phyloP scores from a whole-genome alignment of 228 moss, liverwort and hornwort species.

The Sphagnum fallax region DNA sequence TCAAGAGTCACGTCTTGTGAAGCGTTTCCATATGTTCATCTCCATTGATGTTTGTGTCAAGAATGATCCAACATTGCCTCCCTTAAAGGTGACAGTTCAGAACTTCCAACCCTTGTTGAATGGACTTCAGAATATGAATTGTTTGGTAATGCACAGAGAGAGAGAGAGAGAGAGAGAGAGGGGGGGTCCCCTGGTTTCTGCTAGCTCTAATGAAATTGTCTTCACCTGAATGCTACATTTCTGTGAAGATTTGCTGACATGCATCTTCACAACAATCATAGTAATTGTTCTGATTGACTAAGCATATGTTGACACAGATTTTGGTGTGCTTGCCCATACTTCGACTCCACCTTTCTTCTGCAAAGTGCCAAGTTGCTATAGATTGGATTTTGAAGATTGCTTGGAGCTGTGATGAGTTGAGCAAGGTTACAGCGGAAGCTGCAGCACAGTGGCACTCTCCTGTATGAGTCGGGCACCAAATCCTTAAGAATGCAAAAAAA shows the following conservation, averaged over 20 bases:
- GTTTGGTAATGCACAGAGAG: no score
- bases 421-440: constrained; percentile 13
- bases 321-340: constrained; percentile 61
- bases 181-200: no score
- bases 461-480: no score
- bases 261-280: no score
- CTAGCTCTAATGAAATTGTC: no score
- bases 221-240: no score
- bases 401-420: constrained; percentile 14
- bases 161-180: no score
- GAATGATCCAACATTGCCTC: constrained; percentile 47
- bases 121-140: no score
- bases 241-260: no score
- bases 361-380: constrained; percentile 59
- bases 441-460: constrained; percentile 1
- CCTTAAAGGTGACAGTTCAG: constrained; percentile 52
- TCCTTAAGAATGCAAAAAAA: no score
- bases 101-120: not conserved
- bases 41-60: constrained; percentile 56
- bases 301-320: constrained; percentile 28
- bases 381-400: constrained; percentile 50
- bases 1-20: constrained; percentile 59
- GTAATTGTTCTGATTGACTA: no score
- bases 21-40: constrained; percentile 67
- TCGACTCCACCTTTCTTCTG: constrained; percentile 60